Evolutionary conservation across 441 rosid species (phyloP).

Genomic region (Populus trichocarpa): DNA sequence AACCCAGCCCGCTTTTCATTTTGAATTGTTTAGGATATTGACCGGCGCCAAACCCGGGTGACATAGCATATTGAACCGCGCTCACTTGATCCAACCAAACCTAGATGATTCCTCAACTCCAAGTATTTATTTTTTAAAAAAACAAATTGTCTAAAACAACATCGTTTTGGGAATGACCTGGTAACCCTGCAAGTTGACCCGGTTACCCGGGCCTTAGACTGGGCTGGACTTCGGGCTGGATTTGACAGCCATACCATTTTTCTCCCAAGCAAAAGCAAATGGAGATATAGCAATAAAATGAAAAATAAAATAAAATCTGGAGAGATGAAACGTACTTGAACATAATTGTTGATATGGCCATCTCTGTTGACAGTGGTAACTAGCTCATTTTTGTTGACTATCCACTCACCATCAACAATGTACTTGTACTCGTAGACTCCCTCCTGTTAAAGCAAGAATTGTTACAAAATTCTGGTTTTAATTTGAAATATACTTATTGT

Average conservation of each 20-base stretch:
- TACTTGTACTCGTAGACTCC: slow-evolving; percentile 92
- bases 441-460: slow-evolving; percentile 51
- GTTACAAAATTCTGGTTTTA: not conserved
- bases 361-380: slow-evolving; percentile 66
- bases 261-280: slow-evolving; percentile 1
- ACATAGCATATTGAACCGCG: too few relatives aligned
- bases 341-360: slow-evolving; percentile 76
- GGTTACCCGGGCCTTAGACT: too few relatives aligned
- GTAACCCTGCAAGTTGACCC: too few relatives aligned
- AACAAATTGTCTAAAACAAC: too few relatives aligned
- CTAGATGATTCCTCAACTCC: too few relatives aligned
- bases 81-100: too few relatives aligned
- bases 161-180: too few relatives aligned
- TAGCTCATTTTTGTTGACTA: slow-evolving; percentile 50
- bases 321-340: slow-evolving; percentile 42
- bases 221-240: too few relatives aligned
- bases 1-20: too few relatives aligned
- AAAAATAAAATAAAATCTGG: not conserved
- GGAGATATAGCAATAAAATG: not conserved
- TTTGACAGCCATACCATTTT: not conserved
- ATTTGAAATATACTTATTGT: not conserved
- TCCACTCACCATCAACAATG: slow-evolving; percentile 82
- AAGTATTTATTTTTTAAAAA: too few relatives aligned
- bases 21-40: too few relatives aligned
- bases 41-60: too few relatives aligned